Evolutionary conservation across 345 rosid species (phyloP), one percentile per base, ranked within the genome.

Genomic region (Populus tremula): DNA sequence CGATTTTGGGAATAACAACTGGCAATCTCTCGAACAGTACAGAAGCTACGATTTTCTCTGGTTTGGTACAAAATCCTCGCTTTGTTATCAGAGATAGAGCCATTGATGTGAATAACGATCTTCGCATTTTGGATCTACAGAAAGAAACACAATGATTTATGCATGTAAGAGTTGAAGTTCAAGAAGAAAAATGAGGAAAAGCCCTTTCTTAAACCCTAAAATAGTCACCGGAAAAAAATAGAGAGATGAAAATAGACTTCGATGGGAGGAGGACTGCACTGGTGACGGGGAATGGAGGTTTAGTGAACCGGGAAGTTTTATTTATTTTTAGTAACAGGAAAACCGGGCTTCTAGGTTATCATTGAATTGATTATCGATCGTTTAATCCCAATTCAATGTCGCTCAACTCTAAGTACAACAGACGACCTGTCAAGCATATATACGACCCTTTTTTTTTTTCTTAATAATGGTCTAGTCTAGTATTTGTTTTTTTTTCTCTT

Each of bases 1-100:
- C 98, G 36, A 94, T 90, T 85, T 92, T 89, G 25, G 98, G 99
- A 61, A 93, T 80, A 62, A 96, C 97, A 62, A 96, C 95, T 2
- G 97, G 98, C 71, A 93, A 79, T 80, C 99, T 88, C 92, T 93
- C 99, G 71, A 96, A 96, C 61, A 93, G 85, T 21, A 96, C 98
- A n/a, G 97, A 93, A 27, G 98, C 97, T 38, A 93, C 90, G 36
- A 96, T 84, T 79, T 91, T 88, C 31, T 91, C 93, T n/a, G 98
- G 79, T 83, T 79, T 86, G 72, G 93, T 86, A 79, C 88, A 85
- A 74, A 90, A 89, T 36, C 90, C 86, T 73, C 95, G 80, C 43
- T 67, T 78, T 45, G 78, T 53, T 54, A 56, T 54, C 17, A 87
- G 83, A 70, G 86, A 76, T 63, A 75, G 75, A 73, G 45, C 82